Conservation (phyloP, 257 asterid species). For the Salvia splendens region DNA sequence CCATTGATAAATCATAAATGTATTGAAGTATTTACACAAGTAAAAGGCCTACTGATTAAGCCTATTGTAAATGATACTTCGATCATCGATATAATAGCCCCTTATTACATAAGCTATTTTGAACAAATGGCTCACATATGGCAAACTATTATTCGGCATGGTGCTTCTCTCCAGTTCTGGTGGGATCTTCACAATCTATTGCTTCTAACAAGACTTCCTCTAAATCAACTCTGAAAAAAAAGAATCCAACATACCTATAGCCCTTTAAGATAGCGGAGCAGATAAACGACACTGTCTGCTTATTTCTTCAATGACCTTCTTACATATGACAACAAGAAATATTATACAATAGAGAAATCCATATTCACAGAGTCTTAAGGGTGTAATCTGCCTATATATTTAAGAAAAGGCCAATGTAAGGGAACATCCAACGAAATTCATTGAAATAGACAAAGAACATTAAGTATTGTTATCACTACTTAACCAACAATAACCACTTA, state of each 20-base stretch:
- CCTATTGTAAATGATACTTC: background rate
- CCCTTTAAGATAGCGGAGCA: background rate
- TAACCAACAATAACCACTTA: slow-evolving; percentile 13
- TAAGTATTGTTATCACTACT: slow-evolving; percentile 7
- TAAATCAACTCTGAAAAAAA: background rate
- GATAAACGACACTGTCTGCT: slow-evolving; percentile 1
- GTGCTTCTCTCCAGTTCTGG: slow-evolving; percentile 5
- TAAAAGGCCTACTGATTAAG: background rate
- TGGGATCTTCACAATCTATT: background rate
- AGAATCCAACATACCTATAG: background rate
- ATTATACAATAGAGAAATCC: background rate
- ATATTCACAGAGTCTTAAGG: slow-evolving; percentile 11
- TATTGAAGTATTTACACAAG: background rate
- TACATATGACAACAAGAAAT: background rate
- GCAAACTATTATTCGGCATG: background rate
- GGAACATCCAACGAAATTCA: slow-evolving; percentile 15
- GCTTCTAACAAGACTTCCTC: background rate
- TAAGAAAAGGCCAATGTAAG: background rate
- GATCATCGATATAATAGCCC: background rate
- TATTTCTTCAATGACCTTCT: slow-evolving; percentile 21
- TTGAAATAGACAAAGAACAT: slow-evolving; percentile 8
- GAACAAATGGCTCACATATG: background rate
- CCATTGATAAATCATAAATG: background rate
- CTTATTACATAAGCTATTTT: background rate
- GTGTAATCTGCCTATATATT: slow-evolving; percentile 1